Percentiles rank a stretch among this genome's conserved stretches.
Conservation (phyloP, 805 yeast species). For the Metschnikowia gelsemii region DNA sequence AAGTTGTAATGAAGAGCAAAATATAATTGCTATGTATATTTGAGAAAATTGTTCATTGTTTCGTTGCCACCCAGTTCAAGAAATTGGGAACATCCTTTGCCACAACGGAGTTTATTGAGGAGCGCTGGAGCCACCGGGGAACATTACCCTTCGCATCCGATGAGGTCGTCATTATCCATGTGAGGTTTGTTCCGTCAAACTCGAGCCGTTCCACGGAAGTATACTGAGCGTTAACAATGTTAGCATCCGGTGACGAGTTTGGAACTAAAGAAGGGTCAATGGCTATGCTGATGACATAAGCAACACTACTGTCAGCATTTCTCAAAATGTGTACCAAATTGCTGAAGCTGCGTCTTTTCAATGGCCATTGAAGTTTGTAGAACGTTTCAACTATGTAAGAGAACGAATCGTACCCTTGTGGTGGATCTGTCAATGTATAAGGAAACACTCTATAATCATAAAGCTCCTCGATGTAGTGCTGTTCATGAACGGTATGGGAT, state of each 20-base stretch:
- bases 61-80: constrained; percentile 28
- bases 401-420: constrained; percentile 17
- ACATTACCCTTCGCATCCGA: constrained; percentile 42
- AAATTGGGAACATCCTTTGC: constrained; percentile 43
- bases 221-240: constrained; percentile 32
- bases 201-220: constrained; percentile 37
- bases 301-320: constrained; percentile 19
- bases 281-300: constrained; percentile 34
- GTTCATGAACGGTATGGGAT: constrained; percentile 39
- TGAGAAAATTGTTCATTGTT: background rate
- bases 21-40: background rate
- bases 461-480: constrained; percentile 31
- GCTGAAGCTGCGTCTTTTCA: constrained; percentile 36
- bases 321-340: constrained; percentile 34
- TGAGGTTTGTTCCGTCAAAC: constrained; percentile 22
- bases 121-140: constrained; percentile 36
- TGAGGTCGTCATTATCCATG: constrained; percentile 42
- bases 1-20: too few species aligned
- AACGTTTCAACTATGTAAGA: constrained; percentile 33
- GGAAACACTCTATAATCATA: constrained; percentile 26
- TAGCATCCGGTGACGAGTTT: constrained; percentile 11
- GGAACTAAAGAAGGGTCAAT: constrained; percentile 29
- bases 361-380: constrained; percentile 39
- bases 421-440: constrained; percentile 16
- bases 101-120: constrained; percentile 33